These are phyloP conservation scores for Serpula lacrymans DNA, from an alignment of 768 basidiomycete species.

Conservation along the genomic window DNA sequence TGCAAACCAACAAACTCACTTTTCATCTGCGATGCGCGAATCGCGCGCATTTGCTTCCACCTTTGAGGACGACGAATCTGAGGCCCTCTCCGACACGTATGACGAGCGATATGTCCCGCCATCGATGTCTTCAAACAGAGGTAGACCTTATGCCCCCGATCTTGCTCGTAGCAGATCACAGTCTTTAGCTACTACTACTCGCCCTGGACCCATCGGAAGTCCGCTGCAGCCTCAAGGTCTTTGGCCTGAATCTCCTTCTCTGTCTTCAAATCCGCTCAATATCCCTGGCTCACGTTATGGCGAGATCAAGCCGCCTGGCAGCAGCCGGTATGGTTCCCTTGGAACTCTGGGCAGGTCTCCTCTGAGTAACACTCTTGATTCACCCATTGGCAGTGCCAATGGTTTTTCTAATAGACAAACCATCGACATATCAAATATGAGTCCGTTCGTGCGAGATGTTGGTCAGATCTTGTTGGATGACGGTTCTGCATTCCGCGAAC, in stretches of 20 bases:
- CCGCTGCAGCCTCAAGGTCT: conserved; percentile 35
- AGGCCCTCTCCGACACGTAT: conserved; percentile 57
- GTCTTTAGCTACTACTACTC: conserved; percentile 58
- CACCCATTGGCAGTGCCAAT: conserved; percentile 44
- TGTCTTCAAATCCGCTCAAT: conserved; percentile 52
- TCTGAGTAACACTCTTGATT: conserved; percentile 48
- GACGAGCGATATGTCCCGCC: conserved; percentile 52
- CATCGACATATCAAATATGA: conserved; percentile 71
- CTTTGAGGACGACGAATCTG: conserved; percentile 79
- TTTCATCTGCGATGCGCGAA: conserved; percentile 65
- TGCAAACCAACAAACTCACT: conserved; percentile 48
- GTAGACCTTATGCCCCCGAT: conserved; percentile 61
- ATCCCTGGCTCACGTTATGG: conserved; percentile 53
- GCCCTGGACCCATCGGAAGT: conserved; percentile 52
- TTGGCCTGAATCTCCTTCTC: conserved; percentile 57
- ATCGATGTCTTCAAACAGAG: conserved; percentile 40
- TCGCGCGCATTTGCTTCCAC: conserved; percentile 66
- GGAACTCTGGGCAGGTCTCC: conserved; percentile 56
- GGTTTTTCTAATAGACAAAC: conserved; percentile 41
- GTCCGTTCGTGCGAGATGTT: conserved; percentile 82
- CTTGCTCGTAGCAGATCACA: conserved; percentile 73
- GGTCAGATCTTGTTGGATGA: conserved; percentile 76
- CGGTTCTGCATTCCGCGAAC: conserved; percentile 64
- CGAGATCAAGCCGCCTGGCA: conserved; percentile 59
- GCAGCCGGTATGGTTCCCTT: conserved; percentile 62